phyloP scores from a whole-genome alignment of 768 basidiomycete species.

The Myochromella boudieri region DNA sequence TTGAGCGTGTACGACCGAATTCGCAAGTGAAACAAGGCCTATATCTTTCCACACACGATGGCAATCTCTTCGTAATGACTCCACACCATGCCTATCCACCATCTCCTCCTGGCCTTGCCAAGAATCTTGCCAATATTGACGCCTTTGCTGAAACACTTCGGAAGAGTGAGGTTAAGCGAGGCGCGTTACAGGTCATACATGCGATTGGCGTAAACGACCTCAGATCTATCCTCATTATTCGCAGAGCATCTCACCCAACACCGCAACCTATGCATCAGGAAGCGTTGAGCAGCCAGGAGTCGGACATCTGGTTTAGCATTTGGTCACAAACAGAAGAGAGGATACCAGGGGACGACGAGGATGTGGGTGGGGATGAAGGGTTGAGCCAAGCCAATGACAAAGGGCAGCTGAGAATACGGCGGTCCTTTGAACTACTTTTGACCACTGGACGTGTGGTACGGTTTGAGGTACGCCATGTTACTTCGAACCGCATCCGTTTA shows the following conservation, averaged over 20 bases:
- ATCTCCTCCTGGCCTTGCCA: slow-evolving; percentile 56
- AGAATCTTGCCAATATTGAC: slow-evolving; percentile 23
- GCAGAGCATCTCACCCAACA: slow-evolving; percentile 55
- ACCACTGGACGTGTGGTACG: slow-evolving; percentile 66
- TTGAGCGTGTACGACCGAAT: slow-evolving; percentile 67
- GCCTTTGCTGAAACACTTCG: slow-evolving; percentile 38
- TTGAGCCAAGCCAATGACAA: slow-evolving; percentile 44
- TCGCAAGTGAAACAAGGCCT: slow-evolving; percentile 55
- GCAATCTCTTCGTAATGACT: slow-evolving; percentile 63
- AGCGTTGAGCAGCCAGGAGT: slow-evolving; percentile 26
- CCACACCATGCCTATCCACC: slow-evolving; percentile 64
- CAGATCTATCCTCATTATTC: slow-evolving; percentile 61
- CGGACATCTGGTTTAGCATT: slow-evolving; percentile 30
- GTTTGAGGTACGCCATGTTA: slow-evolving; percentile 66
- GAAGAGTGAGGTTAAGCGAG: slow-evolving; percentile 58
- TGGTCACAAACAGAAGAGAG: slow-evolving; percentile 38
- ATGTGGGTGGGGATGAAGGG: slow-evolving; percentile 64
- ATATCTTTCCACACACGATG: slow-evolving; percentile 74
- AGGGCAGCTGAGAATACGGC: slow-evolving; percentile 47
- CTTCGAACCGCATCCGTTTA: background rate
- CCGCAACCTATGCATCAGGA: slow-evolving; percentile 37
- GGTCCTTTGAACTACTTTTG: slow-evolving; percentile 79
- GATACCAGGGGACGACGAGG: slow-evolving; percentile 54
- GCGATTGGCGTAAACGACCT: slow-evolving; percentile 75
- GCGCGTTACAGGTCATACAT: slow-evolving; percentile 58